Base-by-base conservation (phyloP, 2,329 filamentous ascomycete species). In the Byssothecium circinans region DNA sequence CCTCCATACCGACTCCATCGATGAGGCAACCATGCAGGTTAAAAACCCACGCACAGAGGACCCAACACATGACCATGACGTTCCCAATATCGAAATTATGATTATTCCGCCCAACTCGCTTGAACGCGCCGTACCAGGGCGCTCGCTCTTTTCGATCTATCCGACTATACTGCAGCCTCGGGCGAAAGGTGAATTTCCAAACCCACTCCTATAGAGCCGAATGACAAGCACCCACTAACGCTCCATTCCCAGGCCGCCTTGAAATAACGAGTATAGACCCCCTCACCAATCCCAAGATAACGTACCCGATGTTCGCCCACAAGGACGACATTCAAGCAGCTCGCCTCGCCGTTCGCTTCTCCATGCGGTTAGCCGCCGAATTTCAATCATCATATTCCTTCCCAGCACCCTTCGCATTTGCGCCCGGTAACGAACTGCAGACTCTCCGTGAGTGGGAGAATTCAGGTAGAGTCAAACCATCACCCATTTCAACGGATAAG, bases 71-170 rank as follows among this genome's bases (percentile, higher is more conserved):
- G 32, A 42, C 30, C 34, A 41, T 15, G 14, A 43, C 15, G 45
- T 45, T 34, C 49, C 49, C 8, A 43, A 52, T 37, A 32, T 49
- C 10, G 45, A 48, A 36, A 45, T 49, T 27, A 48, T 52, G 45
- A 42, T 52, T 14, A 48, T 52, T 35, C 49, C 45, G 27, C 32
- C 45, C 27, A 52, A 52, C 41, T 52, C 45, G 32, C 42, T 48
- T 25, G 41, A 52, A 43, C 38, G 49, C 18, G 30, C 45, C 23
- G 45, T 52, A 23, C 49, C 41, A 33, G 45, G 45, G 23, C 49
- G 49, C 49, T 45, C 45, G 18, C 45, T 52, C 20, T 52, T 52
- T 30, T 52, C 49, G 33, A 45, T 52, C 17, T 52, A 49, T 41
- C 38, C 49, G n/a, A 52, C 49, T 39, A 41, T 52, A 45, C 45